phyloP scores from a whole-genome alignment of 2,329 filamentous ascomycete species.

The Fusarium sp. region DNA sequence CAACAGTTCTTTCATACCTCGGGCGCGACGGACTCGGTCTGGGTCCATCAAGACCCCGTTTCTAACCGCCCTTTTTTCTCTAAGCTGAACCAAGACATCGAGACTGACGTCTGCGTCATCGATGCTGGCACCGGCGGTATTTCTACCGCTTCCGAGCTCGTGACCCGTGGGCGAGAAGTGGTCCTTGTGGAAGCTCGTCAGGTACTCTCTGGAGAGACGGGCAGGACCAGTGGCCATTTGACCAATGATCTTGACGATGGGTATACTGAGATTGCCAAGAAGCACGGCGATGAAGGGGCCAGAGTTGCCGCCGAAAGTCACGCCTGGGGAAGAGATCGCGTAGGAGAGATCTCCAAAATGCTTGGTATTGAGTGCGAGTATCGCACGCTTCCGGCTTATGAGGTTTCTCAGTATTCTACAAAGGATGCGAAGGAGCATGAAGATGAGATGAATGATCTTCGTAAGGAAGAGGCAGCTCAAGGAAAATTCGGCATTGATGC shows the following conservation, averaged over 20 bases:
- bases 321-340: slow-evolving; percentile 60
- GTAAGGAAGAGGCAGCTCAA: slow-evolving; percentile 16
- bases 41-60: slow-evolving; percentile 61
- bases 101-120: slow-evolving; percentile 26
- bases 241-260: slow-evolving; percentile 64
- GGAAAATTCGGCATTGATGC: slow-evolving; percentile 21
- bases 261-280: slow-evolving; percentile 60
- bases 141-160: slow-evolving; percentile 46
- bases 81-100: not conserved
- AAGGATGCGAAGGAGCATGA: slow-evolving; percentile 52
- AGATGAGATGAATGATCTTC: slow-evolving; percentile 40
- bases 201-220: slow-evolving; percentile 62
- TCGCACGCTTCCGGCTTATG: slow-evolving; percentile 57
- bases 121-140: slow-evolving; percentile 32
- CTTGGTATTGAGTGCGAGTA: slow-evolving; percentile 67
- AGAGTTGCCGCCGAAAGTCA: slow-evolving; percentile 62
- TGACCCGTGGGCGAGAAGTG: slow-evolving; percentile 59
- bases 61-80: slow-evolving; percentile 13
- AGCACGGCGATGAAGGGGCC: slow-evolving; percentile 61
- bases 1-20: slow-evolving; percentile 50
- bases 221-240: slow-evolving; percentile 63
- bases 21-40: slow-evolving; percentile 61
- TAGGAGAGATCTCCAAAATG: slow-evolving; percentile 59
- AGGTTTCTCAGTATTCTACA: slow-evolving; percentile 59
- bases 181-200: slow-evolving; percentile 63